Conservation (phyloP, 768 basidiomycete species). For the Terana coerulea region DNA sequence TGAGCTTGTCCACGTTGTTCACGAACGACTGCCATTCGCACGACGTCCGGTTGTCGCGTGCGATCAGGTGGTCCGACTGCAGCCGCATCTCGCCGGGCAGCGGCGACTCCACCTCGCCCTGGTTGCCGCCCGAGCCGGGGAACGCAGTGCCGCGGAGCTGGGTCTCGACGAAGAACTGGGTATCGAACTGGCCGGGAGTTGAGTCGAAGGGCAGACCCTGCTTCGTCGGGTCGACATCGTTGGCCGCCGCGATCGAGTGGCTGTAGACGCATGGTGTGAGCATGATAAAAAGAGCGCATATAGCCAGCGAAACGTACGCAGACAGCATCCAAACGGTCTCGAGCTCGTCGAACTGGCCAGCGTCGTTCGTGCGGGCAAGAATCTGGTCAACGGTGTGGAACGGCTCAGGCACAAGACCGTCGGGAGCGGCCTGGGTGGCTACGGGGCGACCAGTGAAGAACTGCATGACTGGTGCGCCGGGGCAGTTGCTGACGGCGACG, state of each 20-base stretch:
- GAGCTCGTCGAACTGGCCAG: slow-evolving; percentile 18
- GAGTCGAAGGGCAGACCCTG: slow-evolving; percentile 21
- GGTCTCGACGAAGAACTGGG: slow-evolving; percentile 22
- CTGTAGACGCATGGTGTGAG: slow-evolving; percentile 2
- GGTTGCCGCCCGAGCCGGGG: slow-evolving; percentile 22
- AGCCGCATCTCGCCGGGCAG: slow-evolving; percentile 27
- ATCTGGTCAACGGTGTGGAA: slow-evolving; percentile 22
- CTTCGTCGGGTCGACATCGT: slow-evolving; percentile 21
- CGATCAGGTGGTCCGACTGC: slow-evolving; percentile 24
- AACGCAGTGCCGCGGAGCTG: slow-evolving; percentile 21
- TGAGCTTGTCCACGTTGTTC: slow-evolving; percentile 20
- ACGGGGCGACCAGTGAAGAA: slow-evolving; percentile 15
- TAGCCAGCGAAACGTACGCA: slow-evolving; percentile 10
- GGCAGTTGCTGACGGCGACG: slow-evolving; percentile 24
- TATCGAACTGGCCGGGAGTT: slow-evolving; percentile 16
- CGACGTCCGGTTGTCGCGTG: slow-evolving; percentile 27
- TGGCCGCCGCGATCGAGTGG: slow-evolving; percentile 24
- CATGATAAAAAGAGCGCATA: neutral
- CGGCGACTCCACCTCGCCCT: slow-evolving; percentile 25
- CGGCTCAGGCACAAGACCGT: slow-evolving; percentile 20
- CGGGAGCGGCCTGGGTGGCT: slow-evolving; percentile 18
- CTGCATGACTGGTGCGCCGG: slow-evolving; percentile 25
- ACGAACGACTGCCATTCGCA: slow-evolving; percentile 28
- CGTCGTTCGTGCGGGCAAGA: slow-evolving; percentile 23
- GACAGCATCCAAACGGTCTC: slow-evolving; percentile 22